Conservation (phyloP, 768 basidiomycete species). For the Clitopilus hobsonii region DNA sequence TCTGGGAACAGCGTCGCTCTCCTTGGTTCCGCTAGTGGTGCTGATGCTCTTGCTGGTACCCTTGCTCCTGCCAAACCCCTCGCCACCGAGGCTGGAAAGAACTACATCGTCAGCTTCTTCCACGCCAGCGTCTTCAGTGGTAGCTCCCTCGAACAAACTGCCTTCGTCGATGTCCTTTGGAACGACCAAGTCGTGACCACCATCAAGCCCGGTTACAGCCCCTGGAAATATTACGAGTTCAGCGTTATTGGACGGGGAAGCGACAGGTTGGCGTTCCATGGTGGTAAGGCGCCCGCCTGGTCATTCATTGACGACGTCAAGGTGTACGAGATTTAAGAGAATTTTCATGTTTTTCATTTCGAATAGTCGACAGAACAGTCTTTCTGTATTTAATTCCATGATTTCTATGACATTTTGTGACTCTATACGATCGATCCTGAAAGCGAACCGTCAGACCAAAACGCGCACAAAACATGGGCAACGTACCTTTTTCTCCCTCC, state of each 20-base stretch:
- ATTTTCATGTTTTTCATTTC: background rate
- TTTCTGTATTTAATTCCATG: background rate
- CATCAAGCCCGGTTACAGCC: conserved; percentile 29
- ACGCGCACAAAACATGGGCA: too few relatives aligned
- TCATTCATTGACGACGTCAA: conserved; percentile 42
- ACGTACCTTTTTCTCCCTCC: too few relatives aligned
- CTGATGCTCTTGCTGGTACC: conserved; percentile 32
- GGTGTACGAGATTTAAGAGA: conserved; percentile 14
- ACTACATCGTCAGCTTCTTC: conserved; percentile 39
- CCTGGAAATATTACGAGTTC: conserved; percentile 33
- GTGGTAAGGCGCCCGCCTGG: conserved; percentile 43
- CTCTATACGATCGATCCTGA: too few relatives aligned
- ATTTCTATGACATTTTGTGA: background rate
- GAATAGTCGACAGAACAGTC: background rate
- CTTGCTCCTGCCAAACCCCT: conserved; percentile 27
- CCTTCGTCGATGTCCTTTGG: conserved; percentile 39
- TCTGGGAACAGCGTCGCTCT: conserved; percentile 32
- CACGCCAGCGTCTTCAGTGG: conserved; percentile 34
- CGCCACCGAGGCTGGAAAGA: conserved; percentile 28
- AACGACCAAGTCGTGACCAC: conserved; percentile 30
- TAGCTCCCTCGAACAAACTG: conserved; percentile 21
- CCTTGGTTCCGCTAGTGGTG: conserved; percentile 37
- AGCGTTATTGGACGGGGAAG: conserved; percentile 22
- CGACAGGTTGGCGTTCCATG: conserved; percentile 22
- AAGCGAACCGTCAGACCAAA: too few relatives aligned